A percentile compares a stretch with the other conserved stretches of the same genome.
Evolutionary conservation across 139 green algal species (phyloP).

Genomic region (Picochlorum sp.): DNA sequence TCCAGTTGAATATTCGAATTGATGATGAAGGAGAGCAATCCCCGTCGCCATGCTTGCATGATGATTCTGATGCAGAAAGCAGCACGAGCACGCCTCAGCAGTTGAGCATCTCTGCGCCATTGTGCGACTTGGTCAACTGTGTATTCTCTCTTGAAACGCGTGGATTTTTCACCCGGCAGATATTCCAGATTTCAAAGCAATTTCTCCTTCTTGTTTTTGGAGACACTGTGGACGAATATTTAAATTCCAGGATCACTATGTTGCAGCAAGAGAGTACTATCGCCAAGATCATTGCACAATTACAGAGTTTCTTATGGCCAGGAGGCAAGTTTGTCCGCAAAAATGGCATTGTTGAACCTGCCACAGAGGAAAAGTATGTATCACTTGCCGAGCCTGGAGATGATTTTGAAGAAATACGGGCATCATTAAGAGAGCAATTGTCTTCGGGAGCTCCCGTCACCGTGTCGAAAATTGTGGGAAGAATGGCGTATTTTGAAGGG

Average conservation of each 20-base stretch:
- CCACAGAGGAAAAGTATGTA: conserved; percentile 27
- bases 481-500: conserved; percentile 30
- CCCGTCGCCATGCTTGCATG: too few species aligned
- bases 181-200: conserved; percentile 47
- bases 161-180: conserved; percentile 58
- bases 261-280: conserved; percentile 55
- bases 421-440: conserved; percentile 33
- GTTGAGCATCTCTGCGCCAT: conserved; percentile 38
- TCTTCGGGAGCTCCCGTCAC: conserved; percentile 24
- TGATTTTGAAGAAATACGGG: conserved; percentile 44
- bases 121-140: conserved; percentile 57
- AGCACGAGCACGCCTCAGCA: too few species aligned
- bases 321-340: conserved; percentile 44
- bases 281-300: conserved; percentile 41
- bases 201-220: conserved; percentile 65
- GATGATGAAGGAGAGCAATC: too few species aligned
- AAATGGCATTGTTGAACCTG: not conserved
- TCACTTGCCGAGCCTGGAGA: conserved; percentile 15
- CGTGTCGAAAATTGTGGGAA: conserved; percentile 48
- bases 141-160: conserved; percentile 55
- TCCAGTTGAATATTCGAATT: too few species aligned
- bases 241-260: conserved; percentile 37
- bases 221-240: conserved; percentile 57
- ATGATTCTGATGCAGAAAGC: too few species aligned
- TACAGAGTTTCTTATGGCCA: conserved; percentile 65